These are phyloP conservation scores for Globisporangium alternatum DNA, from an alignment of 352 stramenopile species.

Conservation along the genomic window DNA sequence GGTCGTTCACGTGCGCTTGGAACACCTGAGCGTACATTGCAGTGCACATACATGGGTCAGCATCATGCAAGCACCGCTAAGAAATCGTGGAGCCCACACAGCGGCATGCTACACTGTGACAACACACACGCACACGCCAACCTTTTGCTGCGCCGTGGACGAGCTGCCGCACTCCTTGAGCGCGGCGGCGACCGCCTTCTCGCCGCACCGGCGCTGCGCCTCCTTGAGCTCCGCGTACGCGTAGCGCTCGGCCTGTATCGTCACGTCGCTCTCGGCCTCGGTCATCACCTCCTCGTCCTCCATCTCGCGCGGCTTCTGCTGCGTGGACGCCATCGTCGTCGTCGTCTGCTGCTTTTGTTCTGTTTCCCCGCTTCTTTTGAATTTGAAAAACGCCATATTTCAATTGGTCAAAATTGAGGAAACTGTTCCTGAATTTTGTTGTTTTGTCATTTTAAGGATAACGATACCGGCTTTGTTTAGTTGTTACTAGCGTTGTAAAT, in stretches of 20 bases:
- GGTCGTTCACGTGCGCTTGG: conserved; percentile 65
- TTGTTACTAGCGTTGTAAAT: too few species aligned
- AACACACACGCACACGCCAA: background rate
- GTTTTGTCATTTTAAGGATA: too few species aligned
- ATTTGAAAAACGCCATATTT: too few species aligned
- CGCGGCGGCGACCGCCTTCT: conserved; percentile 49
- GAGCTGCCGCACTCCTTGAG: conserved; percentile 45
- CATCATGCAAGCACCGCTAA: background rate
- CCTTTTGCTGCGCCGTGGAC: conserved; percentile 58
- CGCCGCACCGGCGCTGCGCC: conserved; percentile 59
- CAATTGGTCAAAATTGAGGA: too few species aligned
- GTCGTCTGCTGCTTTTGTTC: too few species aligned
- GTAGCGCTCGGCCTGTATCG: conserved; percentile 36
- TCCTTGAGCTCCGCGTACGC: conserved; percentile 78
- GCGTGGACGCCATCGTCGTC: background rate
- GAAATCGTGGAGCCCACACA: background rate
- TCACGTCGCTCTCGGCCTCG: conserved; percentile 20
- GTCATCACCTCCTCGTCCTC: conserved; percentile 19
- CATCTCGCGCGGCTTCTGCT: conserved; percentile 3
- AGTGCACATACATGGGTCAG: background rate
- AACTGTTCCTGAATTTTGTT: too few species aligned
- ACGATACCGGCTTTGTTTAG: too few species aligned
- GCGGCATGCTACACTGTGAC: too few species aligned
- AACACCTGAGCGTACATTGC: conserved; percentile 36
- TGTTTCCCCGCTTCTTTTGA: too few species aligned